A percentile compares a stretch with the other conserved stretches of the same genome.
These are phyloP conservation scores for Cocos nucifera DNA, from an alignment of 176 grass and related monocot genomes.

Conservation along the genomic window DNA sequence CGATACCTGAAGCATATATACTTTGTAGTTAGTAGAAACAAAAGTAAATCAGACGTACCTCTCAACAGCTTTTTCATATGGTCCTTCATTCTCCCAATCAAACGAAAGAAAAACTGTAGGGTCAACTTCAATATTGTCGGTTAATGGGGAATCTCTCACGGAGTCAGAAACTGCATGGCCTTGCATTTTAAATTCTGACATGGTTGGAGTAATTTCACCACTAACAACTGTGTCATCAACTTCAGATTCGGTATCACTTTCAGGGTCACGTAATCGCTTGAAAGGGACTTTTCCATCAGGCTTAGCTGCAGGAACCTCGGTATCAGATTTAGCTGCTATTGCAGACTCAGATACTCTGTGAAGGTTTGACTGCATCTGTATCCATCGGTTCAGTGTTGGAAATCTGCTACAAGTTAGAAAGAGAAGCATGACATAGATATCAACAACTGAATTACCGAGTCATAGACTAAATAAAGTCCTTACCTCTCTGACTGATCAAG, in stretches of 20 bases:
- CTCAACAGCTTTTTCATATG: conserved; percentile 88
- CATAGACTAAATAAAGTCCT: conserved; percentile 9
- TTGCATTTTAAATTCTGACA: conserved; percentile 2
- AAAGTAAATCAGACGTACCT: conserved; percentile 34
- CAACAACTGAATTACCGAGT: not conserved
- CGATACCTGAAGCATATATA: conserved; percentile 1
- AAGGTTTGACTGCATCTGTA: conserved; percentile 99
- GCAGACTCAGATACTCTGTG: conserved; percentile 75
- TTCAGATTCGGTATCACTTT: conserved; percentile 70
- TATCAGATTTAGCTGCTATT: conserved; percentile 42
- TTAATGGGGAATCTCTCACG: conserved; percentile 34
- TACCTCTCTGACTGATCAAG: conserved; percentile 97
- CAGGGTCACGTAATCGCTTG: conserved; percentile 67
- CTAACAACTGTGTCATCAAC: conserved; percentile 37
- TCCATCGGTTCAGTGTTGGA: conserved; percentile 92
- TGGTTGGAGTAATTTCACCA: conserved; percentile 28
- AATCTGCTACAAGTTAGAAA: conserved; percentile 44
- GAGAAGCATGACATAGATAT: conserved; percentile 19
- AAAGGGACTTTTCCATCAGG: conserved; percentile 49
- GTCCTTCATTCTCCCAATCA: conserved; percentile 90
- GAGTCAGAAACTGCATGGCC: conserved; percentile 3
- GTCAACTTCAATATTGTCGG: conserved; percentile 45
- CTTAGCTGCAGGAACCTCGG: conserved; percentile 30
- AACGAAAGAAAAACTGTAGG: conserved; percentile 65
- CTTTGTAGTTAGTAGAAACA: not conserved